Evolutionary conservation across 257 asterid genomes (phyloP).

Genomic region (Cordia subcordata): DNA sequence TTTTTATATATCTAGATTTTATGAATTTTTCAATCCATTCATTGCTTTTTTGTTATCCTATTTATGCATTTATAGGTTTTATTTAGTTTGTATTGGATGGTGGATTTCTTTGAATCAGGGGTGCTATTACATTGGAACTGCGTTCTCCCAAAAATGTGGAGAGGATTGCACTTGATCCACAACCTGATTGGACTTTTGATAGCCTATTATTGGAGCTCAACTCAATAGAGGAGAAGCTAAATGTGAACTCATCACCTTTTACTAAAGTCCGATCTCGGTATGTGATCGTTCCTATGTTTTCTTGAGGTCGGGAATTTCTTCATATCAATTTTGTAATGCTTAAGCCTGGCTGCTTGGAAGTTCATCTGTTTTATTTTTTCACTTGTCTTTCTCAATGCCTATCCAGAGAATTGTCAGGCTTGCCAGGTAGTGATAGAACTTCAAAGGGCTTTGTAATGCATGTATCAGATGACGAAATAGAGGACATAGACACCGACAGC

Average conservation of each 20-base stretch:
- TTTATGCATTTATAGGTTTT: neutral
- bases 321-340: neutral
- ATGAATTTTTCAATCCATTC: no score
- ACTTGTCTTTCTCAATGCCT: neutral
- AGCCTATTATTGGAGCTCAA: constrained; percentile 56
- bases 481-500: constrained; percentile 29
- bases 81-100: constrained; percentile 8
- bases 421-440: constrained; percentile 21
- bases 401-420: constrained; percentile 38
- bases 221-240: constrained; percentile 42
- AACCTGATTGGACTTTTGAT: constrained; percentile 82
- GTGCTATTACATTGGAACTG: constrained; percentile 40
- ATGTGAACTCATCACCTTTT: constrained; percentile 33
- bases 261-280: constrained; percentile 51
- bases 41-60: no score
- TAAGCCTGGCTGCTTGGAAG: neutral
- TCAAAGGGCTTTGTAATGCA: constrained; percentile 54
- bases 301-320: neutral
- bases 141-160: constrained; percentile 38
- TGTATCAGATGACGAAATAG: constrained; percentile 39
- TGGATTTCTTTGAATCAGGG: constrained; percentile 36
- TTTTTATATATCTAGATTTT: no score
- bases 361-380: constrained; percentile 3
- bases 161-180: constrained; percentile 65
- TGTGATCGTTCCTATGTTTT: neutral